These are phyloP conservation scores for Aspergillus aculeatinus DNA, from an alignment of 2,329 filamentous ascomycete species.

Conservation along the genomic window DNA sequence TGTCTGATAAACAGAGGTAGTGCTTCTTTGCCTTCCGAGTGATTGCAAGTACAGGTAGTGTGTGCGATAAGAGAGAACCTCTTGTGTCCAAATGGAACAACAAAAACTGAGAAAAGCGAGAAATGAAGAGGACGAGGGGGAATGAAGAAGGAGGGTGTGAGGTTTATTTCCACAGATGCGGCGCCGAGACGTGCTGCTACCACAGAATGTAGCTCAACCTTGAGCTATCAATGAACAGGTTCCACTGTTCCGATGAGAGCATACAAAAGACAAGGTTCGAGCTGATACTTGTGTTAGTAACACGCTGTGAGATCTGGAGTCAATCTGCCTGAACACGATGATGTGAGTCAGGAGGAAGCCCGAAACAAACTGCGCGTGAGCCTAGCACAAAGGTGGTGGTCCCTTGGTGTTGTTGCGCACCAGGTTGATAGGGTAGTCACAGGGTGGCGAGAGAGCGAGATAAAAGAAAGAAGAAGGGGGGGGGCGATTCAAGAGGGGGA, in stretches of 20 bases:
- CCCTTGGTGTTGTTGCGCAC: background rate
- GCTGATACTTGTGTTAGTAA: background rate
- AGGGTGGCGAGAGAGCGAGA: background rate
- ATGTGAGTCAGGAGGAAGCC: background rate
- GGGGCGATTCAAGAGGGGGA: background rate
- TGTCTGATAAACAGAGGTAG: slow-evolving; percentile 19
- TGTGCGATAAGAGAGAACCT: slow-evolving; percentile 12
- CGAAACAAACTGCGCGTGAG: background rate
- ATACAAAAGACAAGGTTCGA: background rate
- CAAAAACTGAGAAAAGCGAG: background rate
- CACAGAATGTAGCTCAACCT: background rate
- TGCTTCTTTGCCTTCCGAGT: slow-evolving; percentile 16
- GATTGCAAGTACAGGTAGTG: slow-evolving; percentile 32
- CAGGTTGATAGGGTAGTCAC: background rate
- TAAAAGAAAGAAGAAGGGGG: background rate
- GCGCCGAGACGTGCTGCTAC: background rate
- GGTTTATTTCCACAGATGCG: background rate
- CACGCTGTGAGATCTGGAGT: background rate
- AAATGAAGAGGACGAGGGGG: background rate
- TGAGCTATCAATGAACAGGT: background rate
- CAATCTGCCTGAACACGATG: background rate
- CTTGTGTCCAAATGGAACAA: slow-evolving; percentile 5
- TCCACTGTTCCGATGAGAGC: background rate
- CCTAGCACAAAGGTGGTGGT: background rate
- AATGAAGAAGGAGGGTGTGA: background rate